Percentiles rank a stretch among this genome's conserved stretches.
Conservation (phyloP, 345 rosid genomes). For the Erysimum cheiranthoides region DNA sequence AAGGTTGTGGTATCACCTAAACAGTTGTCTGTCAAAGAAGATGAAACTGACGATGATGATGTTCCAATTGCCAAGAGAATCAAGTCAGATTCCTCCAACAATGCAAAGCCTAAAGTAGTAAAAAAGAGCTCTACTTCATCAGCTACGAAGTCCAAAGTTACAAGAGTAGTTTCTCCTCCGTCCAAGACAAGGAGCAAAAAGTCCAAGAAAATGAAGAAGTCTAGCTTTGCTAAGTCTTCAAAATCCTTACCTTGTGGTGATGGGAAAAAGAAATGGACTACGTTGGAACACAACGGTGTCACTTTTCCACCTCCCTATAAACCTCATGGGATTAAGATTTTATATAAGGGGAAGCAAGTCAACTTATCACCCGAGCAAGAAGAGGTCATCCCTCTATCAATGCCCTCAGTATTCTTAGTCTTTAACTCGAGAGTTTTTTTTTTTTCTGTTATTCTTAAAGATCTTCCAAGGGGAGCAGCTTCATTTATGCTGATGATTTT, state of each 20-base stretch:
- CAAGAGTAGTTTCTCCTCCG: constrained; percentile 54
- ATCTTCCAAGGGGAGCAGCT: background rate
- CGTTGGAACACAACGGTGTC: constrained; percentile 88
- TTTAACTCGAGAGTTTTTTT: background rate
- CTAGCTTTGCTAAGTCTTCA: constrained; percentile 65
- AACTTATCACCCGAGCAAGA: constrained; percentile 78
- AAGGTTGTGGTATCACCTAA: constrained; percentile 20
- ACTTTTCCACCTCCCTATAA: constrained; percentile 86
- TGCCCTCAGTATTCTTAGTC: background rate
- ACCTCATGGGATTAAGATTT: constrained; percentile 82
- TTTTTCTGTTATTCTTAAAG: background rate
- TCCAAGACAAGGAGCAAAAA: constrained; percentile 57
- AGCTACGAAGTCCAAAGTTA: constrained; percentile 49
- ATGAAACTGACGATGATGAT: constrained; percentile 50
- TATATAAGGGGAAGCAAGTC: constrained; percentile 71
- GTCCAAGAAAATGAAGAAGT: constrained; percentile 58
- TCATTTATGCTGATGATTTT: constrained; percentile 16
- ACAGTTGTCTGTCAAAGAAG: constrained; percentile 9
- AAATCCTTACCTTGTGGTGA: constrained; percentile 69
- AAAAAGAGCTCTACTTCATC: constrained; percentile 52
- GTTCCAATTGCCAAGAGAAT: constrained; percentile 73
- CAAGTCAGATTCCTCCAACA: constrained; percentile 54
- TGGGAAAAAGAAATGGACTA: constrained; percentile 92
- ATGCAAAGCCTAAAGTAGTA: constrained; percentile 54
- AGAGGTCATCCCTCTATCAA: constrained; percentile 54